Evolutionary conservation across 805 yeast genomes (phyloP).

Genomic region (Lipomyces orientalis): DNA sequence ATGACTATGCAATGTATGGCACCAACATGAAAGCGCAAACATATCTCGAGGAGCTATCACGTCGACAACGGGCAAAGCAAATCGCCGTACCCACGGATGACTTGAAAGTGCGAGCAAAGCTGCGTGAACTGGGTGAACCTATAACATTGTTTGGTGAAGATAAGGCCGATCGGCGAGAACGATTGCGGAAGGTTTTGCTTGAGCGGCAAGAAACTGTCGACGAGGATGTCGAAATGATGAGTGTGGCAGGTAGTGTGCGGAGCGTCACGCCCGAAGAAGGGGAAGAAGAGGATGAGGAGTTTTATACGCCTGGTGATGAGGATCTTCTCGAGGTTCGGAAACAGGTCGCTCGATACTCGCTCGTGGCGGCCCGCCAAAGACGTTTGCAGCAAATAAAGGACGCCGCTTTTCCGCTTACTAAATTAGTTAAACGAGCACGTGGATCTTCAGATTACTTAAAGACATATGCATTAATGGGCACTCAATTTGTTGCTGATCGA

Average conservation of each 20-base stretch:
- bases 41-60: constrained; percentile 30
- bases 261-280: constrained; percentile 45
- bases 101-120: constrained; percentile 58
- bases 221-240: constrained; percentile 38
- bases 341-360: constrained; percentile 58
- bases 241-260: constrained; percentile 20
- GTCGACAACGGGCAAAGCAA: constrained; percentile 26
- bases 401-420: constrained; percentile 49
- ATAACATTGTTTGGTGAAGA: constrained; percentile 64
- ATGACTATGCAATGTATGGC: constrained; percentile 24
- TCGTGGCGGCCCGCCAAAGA: constrained; percentile 42
- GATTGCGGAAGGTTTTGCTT: constrained; percentile 57
- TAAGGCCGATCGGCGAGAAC: constrained; percentile 61
- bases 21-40: constrained; percentile 28
- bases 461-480: constrained; percentile 58
- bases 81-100: constrained; percentile 67
- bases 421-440: constrained; percentile 57
- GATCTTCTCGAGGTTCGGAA: constrained; percentile 60
- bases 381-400: constrained; percentile 16
- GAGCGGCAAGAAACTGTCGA: constrained; percentile 38
- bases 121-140: constrained; percentile 63
- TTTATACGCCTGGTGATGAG: constrained; percentile 77
- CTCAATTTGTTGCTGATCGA: constrained; percentile 72
- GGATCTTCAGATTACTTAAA: constrained; percentile 46
- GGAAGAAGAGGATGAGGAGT: constrained; percentile 72